A percentile compares a stretch with the other conserved stretches of the same genome.
These are phyloP conservation scores for Styphnolobium japonicum DNA, from an alignment of 306 rosid species.

Conservation along the genomic window DNA sequence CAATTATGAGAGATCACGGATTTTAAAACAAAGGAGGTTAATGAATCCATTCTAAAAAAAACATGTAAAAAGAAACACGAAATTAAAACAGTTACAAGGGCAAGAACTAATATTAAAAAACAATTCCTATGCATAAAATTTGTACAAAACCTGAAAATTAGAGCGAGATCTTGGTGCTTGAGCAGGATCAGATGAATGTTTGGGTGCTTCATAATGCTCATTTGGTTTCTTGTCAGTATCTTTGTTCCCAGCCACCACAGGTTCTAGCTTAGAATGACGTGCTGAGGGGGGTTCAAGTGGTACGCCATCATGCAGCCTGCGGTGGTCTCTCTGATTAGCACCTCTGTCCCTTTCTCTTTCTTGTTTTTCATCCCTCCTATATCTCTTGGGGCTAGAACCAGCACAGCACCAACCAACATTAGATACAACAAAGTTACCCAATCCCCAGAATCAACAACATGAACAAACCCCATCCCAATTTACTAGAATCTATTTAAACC, in stretches of 20 bases:
- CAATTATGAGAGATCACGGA: neutral
- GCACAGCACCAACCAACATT: conserved; percentile 21
- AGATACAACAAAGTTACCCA: neutral
- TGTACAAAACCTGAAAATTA: conserved; percentile 55
- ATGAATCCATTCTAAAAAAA: no score
- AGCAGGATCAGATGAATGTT: conserved; percentile 41
- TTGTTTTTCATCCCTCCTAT: conserved; percentile 66
- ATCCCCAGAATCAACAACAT: conserved; percentile 9
- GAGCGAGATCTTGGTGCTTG: conserved; percentile 60
- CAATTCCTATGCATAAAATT: neutral
- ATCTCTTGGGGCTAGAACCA: conserved; percentile 67
- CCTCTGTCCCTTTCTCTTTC: conserved; percentile 50
- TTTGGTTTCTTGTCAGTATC: conserved; percentile 41
- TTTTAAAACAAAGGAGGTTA: neutral
- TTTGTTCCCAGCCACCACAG: conserved; percentile 26
- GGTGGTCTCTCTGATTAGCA: no score
- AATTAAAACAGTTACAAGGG: no score
- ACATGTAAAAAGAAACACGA: no score
- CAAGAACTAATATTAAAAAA: neutral
- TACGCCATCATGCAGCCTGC: conserved; percentile 30
- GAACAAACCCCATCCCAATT: neutral
- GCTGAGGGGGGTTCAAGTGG: conserved; percentile 36
- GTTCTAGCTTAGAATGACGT: conserved; percentile 44
- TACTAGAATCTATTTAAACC: neutral
- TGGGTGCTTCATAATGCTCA: conserved; percentile 39